Evolutionary conservation across 2,329 filamentous ascomycete genomes (phyloP).

Genomic region (Dothideomycetidae sp.): DNA sequence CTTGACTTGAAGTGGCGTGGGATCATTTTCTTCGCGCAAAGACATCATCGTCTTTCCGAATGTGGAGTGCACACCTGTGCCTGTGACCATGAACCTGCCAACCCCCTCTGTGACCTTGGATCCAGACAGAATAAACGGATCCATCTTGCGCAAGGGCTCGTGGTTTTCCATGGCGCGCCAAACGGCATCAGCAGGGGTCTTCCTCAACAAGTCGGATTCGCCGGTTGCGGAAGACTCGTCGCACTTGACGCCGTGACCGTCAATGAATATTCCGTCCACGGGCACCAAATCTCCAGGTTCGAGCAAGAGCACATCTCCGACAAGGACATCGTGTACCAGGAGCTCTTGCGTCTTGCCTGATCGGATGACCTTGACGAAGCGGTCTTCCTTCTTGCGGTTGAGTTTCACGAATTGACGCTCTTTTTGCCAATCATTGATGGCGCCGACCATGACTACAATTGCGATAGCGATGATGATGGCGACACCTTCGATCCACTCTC

Average conservation of each 20-base stretch:
- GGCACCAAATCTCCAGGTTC: constrained; percentile 61
- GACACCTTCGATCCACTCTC: constrained; percentile 72
- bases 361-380: constrained; percentile 59
- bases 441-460: constrained; percentile 62
- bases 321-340: constrained; percentile 55
- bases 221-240: constrained; percentile 66
- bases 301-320: constrained; percentile 59
- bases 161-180: constrained; percentile 49
- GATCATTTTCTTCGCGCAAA: constrained; percentile 59
- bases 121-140: constrained; percentile 79
- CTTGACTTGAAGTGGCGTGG: constrained; percentile 65
- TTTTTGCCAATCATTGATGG: constrained; percentile 72
- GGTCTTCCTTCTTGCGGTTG: constrained; percentile 66
- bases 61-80: constrained; percentile 58
- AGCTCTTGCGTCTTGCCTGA: constrained; percentile 58
- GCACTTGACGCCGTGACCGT: constrained; percentile 53
- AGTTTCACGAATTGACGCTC: constrained; percentile 68
- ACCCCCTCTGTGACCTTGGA: constrained; percentile 64
- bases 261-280: constrained; percentile 56
- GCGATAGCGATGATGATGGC: constrained; percentile 64
- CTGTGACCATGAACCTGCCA: constrained; percentile 61
- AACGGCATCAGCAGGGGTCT: constrained; percentile 51
- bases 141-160: constrained; percentile 50
- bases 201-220: constrained; percentile 59
- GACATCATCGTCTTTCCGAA: constrained; percentile 70